Base-by-base conservation (phyloP, 1,284 basidiomycete species). In the Tranzscheliella williamsii region DNA sequence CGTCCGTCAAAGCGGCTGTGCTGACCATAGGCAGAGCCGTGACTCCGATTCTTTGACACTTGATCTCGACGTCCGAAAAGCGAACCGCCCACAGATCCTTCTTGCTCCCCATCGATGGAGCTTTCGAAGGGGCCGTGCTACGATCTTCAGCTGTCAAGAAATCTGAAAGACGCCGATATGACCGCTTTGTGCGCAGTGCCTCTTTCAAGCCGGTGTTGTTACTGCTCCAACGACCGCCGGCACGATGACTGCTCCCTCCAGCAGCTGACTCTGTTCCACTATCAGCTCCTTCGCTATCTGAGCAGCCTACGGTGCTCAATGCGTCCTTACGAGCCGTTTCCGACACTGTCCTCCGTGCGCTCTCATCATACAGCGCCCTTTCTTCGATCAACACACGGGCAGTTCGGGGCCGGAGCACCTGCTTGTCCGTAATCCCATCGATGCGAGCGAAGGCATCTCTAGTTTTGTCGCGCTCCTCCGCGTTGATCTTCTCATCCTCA, bases 401-500 rank as follows among this genome's bases (percentile, higher is more conserved):
- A 2, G 90, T 85, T 73, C 93, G 92, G 0, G 94, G 94, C 16
- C 89, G 82, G 43, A 91, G 90, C 39, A 98, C 81, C 13, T 78
- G 49, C 2, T 45, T 38, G 39, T 71, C 69, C 1, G 57, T 58
- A 42, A 98, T 81, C 0, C 93, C 93, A 52, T 97, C 94, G 36
- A 98, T 96, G 12, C 94, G 86, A 1, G 92, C 94, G 73, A 95
- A 90, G 1, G 89, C 88, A 78, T 98, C 94, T 13, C 92, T 83
- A 4, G 91, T 92, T 81, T 87, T 88, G 79, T 96, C 91, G 24
- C 94, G 84, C 76, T 95, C 92, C 78, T 97, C 94, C 78, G 89
- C 90, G 75, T 89, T 87, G 41, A 91, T 89, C 83, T 97, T 97
- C 80, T 97, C 91, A 73, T 96, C 92, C 79, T 98, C 94, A 52